Base-by-base conservation (phyloP, 805 yeast species). In the Candida lessepsii region DNA sequence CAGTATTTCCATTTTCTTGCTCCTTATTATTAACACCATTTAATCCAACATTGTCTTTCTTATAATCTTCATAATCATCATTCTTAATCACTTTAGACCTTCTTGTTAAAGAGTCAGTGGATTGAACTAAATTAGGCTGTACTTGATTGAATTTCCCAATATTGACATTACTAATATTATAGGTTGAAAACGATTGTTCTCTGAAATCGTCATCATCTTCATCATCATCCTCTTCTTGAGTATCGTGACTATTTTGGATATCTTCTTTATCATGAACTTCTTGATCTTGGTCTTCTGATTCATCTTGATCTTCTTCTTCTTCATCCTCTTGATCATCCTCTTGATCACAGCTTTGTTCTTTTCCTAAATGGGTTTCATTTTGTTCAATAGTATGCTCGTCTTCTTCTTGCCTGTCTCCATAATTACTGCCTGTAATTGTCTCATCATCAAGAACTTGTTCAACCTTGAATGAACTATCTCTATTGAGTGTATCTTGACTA, bases 401-500 rank as follows among this genome's bases (percentile, higher is more conserved):
- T n/a, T n/a, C n/a, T n/a, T n/a, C n/a, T n/a, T n/a, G n/a, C n/a
- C n/a, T n/a, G n/a, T n/a, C n/a, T n/a, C n/a, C 11, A 23, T 9
- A 23, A n/a, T 11, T 15, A 17, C 21, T 16, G 5, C 15, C 35
- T 9, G 9, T 19, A 23, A 33, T 33, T 14, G 36, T 33, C 15
- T 33, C 36, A 4, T 36, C 33, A 36, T 29, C 40, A 29, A 29
- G 29, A 20, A 26, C 28, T 17, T 28, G 7, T 4, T 27, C 15
- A 11, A 26, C 28, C n/a, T 29, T 37, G 10, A 29, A 24, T 17
- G 37, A 24, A 17, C 15, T 15, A 9, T 32, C 31, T 14, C 10
- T 32, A 4, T 8, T 24, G 9, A 29, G 29, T 20, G 20, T 56
- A 41, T 35, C 54, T 60, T 21, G 67, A 43, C 53, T 42, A n/a